Percentiles rank a stretch among this genome's conserved stretches.
Evolutionary conservation across 2,329 filamentous ascomycete genomes (phyloP).

Genomic region (Beauveria medogensis): DNA sequence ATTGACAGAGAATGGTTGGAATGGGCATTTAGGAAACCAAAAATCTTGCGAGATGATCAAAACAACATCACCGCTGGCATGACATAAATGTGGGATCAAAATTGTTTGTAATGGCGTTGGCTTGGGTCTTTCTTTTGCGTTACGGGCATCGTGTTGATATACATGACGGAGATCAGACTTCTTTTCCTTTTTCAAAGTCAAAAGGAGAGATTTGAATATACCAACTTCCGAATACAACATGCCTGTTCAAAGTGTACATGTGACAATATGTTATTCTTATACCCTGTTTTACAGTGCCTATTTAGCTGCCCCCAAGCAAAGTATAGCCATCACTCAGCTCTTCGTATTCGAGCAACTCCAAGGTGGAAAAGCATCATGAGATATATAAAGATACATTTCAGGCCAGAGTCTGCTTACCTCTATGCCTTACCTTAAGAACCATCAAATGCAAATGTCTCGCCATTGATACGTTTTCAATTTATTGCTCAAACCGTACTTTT

Average conservation of each 20-base stretch:
- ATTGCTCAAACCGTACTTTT: neutral
- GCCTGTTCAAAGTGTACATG: neutral
- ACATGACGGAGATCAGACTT: neutral
- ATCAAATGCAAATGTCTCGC: neutral
- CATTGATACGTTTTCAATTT: neutral
- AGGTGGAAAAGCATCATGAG: neutral
- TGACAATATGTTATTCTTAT: neutral
- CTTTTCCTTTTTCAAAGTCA: neutral
- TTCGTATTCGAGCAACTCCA: neutral
- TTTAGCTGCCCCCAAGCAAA: neutral
- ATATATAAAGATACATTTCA: neutral
- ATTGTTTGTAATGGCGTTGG: constrained; percentile 10
- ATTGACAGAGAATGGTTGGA: neutral
- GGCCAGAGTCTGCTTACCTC: constrained; percentile 11
- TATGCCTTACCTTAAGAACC: constrained; percentile 9
- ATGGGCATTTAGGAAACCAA: constrained; percentile 1
- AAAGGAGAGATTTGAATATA: neutral
- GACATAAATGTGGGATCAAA: constrained; percentile 6
- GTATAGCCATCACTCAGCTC: neutral
- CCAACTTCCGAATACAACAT: neutral
- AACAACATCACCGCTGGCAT: constrained; percentile 4
- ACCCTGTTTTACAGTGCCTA: neutral
- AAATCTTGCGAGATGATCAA: neutral
- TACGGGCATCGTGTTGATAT: neutral
- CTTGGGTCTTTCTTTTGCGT: constrained; percentile 5